Base-by-base conservation (phyloP, 805 yeast genomes). In the Ogataea methylovora region DNA sequence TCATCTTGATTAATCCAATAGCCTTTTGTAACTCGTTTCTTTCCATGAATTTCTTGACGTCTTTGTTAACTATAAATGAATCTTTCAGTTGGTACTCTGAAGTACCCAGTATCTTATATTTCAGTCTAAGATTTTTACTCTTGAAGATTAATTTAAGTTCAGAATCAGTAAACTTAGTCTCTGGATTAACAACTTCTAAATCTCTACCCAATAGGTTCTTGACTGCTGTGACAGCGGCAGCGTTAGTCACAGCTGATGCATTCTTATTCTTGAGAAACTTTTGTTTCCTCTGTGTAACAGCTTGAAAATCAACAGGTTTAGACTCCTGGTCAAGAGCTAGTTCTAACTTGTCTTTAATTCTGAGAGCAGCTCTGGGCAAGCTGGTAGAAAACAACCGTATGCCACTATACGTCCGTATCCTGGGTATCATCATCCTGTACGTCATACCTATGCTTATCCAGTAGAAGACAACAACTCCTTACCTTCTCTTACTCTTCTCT, bases 51-150 rank as follows among this genome's bases (percentile, higher is more conserved):
- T 71, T 69, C 12, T 56, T 44, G 0, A 73, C 76, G 39, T 79
- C 80, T 25, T 63, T 51, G 14, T 73, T 72, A 11, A 82, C 75
- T 19, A 70, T 45, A 32, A 61, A 60, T 0, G 86, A 71, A 49
- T 83, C 85, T 32, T 66, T 55, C 23, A 83, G 41, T 48, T 76
- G 82, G 20, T 62, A 63, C 4, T 71, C 75, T 21, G 71, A 71
- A 0, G 76, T 67, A 2, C 88, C 90, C 18, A 82, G 49, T 5
- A 80, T 58, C 3, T 69, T 63, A 47, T 71, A 71, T 27, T 74
- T 43, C 36, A 81, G 52, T 32, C 73, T 54, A 34, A 60, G 57
- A 42, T 77, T 57, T 25, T 44, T 45, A 15, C 40, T 38, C 16
- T 38, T 39, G 30, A 52, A 48, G 6, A 60, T 41, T 7, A 27